phyloP scores from a whole-genome alignment of 805 yeast genomes.

The Barnettozyma botsteinii region DNA sequence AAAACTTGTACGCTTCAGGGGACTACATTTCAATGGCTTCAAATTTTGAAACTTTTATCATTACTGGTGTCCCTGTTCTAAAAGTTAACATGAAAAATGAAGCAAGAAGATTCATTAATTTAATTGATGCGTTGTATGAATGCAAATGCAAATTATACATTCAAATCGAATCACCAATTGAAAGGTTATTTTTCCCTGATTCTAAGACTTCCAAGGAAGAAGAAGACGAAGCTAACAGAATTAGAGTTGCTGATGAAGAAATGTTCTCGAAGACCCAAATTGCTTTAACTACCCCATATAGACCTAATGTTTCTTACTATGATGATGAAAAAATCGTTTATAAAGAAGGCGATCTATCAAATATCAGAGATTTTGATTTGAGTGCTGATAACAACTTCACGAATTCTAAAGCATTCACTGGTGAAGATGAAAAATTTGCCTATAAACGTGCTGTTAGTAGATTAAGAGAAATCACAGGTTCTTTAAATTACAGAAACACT shows the following conservation, averaged over 20 bases:
- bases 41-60: constrained; percentile 46
- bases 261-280: constrained; percentile 61
- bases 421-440: constrained; percentile 74
- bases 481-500: constrained; percentile 44
- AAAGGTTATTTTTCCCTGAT: constrained; percentile 60
- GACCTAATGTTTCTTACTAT: constrained; percentile 65
- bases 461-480: constrained; percentile 52
- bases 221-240: constrained; percentile 30
- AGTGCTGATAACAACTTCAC: constrained; percentile 34
- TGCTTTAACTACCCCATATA: constrained; percentile 55
- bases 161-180: constrained; percentile 43
- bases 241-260: constrained; percentile 57
- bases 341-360: constrained; percentile 22
- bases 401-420: constrained; percentile 54
- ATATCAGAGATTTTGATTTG: constrained; percentile 15
- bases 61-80: constrained; percentile 58
- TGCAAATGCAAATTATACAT: constrained; percentile 55
- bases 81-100: constrained; percentile 55
- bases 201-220: constrained; percentile 12
- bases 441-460: constrained; percentile 66
- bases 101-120: constrained; percentile 60
- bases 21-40: constrained; percentile 68
- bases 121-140: constrained; percentile 66
- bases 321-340: constrained; percentile 40
- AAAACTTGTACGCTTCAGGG: constrained; percentile 53